A percentile compares a stretch with the other conserved stretches of the same genome.
phyloP scores from a whole-genome alignment of 2,329 filamentous ascomycete species.

The Xylariomycetidae sp. region DNA sequence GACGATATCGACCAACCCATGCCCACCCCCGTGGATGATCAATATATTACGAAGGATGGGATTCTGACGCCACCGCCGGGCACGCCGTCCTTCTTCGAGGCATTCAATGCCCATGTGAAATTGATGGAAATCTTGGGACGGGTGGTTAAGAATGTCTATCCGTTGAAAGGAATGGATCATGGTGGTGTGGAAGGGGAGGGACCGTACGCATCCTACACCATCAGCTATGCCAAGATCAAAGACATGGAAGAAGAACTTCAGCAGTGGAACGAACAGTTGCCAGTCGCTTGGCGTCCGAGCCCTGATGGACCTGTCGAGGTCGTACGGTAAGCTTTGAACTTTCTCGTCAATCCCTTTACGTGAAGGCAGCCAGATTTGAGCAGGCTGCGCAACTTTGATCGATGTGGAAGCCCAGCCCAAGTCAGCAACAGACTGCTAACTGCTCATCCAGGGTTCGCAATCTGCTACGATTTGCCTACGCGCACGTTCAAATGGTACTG shows the following conservation, averaged over 20 bases:
- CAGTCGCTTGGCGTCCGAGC: slow-evolving; percentile 71
- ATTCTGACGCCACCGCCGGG: slow-evolving; percentile 50
- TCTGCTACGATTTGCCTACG: slow-evolving; percentile 71
- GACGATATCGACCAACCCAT: slow-evolving; percentile 64
- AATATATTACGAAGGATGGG: slow-evolving; percentile 56
- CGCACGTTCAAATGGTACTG: slow-evolving; percentile 75
- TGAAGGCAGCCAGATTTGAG: no score
- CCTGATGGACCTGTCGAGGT: slow-evolving; percentile 69
- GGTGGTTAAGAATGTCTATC: slow-evolving; percentile 61
- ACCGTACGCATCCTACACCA: slow-evolving; percentile 49
- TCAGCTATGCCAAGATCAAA: slow-evolving; percentile 58
- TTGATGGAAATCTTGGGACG: slow-evolving; percentile 59
- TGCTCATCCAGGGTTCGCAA: slow-evolving; percentile 53
- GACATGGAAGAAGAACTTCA: slow-evolving; percentile 59
- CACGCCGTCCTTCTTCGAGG: slow-evolving; percentile 54
- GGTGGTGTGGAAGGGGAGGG: slow-evolving; percentile 34
- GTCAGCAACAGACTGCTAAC: slow-evolving; percentile 11
- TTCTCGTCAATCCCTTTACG: no score
- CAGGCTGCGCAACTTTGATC: background rate
- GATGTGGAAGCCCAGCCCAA: background rate
- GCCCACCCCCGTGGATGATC: slow-evolving; percentile 60
- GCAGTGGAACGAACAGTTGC: slow-evolving; percentile 61
- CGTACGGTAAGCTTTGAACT: slow-evolving; percentile 53
- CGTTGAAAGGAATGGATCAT: slow-evolving; percentile 50
- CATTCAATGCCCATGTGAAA: slow-evolving; percentile 59